Conservation (phyloP, 2,329 filamentous ascomycete species). For the Ophiocordyceps robertsii region DNA sequence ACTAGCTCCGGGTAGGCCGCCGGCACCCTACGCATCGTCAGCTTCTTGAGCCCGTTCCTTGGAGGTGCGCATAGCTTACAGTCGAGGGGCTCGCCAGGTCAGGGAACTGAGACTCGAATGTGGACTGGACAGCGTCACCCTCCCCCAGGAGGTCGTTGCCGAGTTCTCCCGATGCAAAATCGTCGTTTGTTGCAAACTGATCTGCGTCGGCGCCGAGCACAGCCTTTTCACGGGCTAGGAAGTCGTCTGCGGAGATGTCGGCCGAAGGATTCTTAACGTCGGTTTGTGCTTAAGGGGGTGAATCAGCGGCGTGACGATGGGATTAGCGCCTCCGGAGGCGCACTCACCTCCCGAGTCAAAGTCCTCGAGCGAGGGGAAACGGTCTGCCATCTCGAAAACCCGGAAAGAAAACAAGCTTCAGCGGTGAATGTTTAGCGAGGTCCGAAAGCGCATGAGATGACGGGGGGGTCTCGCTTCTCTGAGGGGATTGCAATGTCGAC, state of each 20-base stretch:
- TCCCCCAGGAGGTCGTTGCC: slow-evolving; percentile 61
- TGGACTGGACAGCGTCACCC: slow-evolving; percentile 36
- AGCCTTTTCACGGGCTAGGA: slow-evolving; percentile 83
- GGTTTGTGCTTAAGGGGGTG: slow-evolving; percentile 45
- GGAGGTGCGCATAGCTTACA: slow-evolving; percentile 12
- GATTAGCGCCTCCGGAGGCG: background rate
- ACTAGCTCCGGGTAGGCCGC: slow-evolving; percentile 13
- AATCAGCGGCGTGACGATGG: slow-evolving; percentile 5
- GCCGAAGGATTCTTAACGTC: slow-evolving; percentile 44
- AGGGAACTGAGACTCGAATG: slow-evolving; percentile 84
- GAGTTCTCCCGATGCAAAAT: slow-evolving; percentile 51
- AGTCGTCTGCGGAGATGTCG: slow-evolving; percentile 59
- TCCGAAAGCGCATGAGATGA: background rate
- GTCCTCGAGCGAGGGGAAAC: slow-evolving; percentile 69
- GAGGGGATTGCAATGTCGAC: background rate
- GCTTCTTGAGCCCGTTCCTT: background rate
- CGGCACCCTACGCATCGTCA: slow-evolving; percentile 13
- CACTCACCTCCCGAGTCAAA: slow-evolving; percentile 52
- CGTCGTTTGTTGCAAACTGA: slow-evolving; percentile 70
- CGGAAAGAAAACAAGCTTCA: background rate
- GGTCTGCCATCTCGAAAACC: slow-evolving; percentile 51
- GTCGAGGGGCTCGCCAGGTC: slow-evolving; percentile 42
- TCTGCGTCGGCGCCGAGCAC: slow-evolving; percentile 84
- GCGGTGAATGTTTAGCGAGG: background rate
- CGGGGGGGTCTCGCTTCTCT: background rate